phyloP scores from a whole-genome alignment of 179 eudicot genomes.

The Beta macrorhiza region DNA sequence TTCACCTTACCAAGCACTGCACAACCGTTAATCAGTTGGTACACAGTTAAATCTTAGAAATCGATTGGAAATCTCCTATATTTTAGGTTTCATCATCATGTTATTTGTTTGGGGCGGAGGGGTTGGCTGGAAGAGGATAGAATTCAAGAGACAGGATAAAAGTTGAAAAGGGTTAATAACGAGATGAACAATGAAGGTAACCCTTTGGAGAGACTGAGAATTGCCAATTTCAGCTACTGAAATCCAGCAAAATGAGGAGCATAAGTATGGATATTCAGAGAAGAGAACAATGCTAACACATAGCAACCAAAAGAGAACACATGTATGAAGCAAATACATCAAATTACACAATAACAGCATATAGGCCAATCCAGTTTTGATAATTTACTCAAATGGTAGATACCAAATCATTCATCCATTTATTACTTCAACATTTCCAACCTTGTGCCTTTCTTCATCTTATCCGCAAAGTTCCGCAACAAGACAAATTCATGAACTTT shows the following conservation, averaged over 20 bases:
- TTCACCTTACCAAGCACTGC: conserved; percentile 70
- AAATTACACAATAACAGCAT: not conserved
- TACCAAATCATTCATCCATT: not conserved
- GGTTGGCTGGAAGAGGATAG: no score
- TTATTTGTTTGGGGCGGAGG: not conserved
- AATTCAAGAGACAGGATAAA: no score
- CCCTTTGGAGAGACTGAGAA: not conserved
- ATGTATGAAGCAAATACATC: not conserved
- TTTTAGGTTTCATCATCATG: not conserved
- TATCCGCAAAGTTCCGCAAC: not conserved
- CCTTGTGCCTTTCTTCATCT: not conserved
- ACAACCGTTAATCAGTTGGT: not conserved
- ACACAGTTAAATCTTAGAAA: not conserved
- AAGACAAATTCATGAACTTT: not conserved
- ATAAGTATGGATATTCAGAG: no score
- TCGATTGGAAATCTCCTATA: not conserved
- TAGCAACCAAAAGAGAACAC: not conserved
- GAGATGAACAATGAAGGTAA: not conserved
- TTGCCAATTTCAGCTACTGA: not conserved
- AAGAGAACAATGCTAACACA: not conserved
- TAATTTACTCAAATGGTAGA: not conserved
- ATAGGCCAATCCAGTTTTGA: not conserved
- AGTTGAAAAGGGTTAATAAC: not conserved
- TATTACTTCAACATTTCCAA: not conserved
- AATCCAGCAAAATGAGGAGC: not conserved